Conservation (phyloP, 1,284 basidiomycete species). For the Cryptococcus sp. region DNA sequence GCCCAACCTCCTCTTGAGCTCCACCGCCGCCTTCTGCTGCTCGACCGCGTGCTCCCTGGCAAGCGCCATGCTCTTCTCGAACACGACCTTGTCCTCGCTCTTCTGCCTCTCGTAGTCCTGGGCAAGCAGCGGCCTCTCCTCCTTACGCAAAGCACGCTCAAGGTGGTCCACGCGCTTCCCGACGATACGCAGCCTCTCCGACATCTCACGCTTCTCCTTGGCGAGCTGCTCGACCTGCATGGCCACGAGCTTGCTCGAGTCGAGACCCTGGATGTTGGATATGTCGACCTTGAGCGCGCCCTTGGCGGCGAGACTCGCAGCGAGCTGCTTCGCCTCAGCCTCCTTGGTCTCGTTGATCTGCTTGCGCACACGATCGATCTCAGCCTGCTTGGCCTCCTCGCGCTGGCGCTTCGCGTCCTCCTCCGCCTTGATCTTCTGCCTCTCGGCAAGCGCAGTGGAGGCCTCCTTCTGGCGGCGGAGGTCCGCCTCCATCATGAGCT, state of each 20-base stretch:
- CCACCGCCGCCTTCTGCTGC: slow-evolving; percentile 67
- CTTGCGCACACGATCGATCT: slow-evolving; percentile 71
- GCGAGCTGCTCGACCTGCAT: slow-evolving; percentile 93
- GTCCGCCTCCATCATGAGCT: slow-evolving; percentile 80
- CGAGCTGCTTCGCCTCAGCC: slow-evolving; percentile 87
- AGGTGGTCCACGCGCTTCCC: slow-evolving; percentile 91
- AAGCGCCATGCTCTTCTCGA: slow-evolving; percentile 63
- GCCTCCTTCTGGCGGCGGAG: slow-evolving; percentile 90
- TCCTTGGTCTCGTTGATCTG: slow-evolving; percentile 79
- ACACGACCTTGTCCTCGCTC: slow-evolving; percentile 65
- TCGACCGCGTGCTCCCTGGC: slow-evolving; percentile 62
- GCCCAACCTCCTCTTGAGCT: slow-evolving; percentile 71
- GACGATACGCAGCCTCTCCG: slow-evolving; percentile 76
- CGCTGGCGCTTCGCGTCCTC: slow-evolving; percentile 64
- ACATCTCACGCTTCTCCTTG: slow-evolving; percentile 91
- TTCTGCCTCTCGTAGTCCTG: slow-evolving; percentile 89
- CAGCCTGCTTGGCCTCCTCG: slow-evolving; percentile 69
- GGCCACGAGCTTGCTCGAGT: slow-evolving; percentile 82
- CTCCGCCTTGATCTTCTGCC: slow-evolving; percentile 66
- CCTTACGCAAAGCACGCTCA: slow-evolving; percentile 93
- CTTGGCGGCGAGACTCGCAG: slow-evolving; percentile 78
- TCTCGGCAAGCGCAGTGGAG: slow-evolving; percentile 73
- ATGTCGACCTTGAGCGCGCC: slow-evolving; percentile 82
- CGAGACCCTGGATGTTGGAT: slow-evolving; percentile 74
- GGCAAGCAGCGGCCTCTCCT: slow-evolving; percentile 80